Evolutionary conservation across 78 protist species (phyloP), one percentile per base, ranked within the genome.

Genomic region (Pelomyxa schiedti): DNA sequence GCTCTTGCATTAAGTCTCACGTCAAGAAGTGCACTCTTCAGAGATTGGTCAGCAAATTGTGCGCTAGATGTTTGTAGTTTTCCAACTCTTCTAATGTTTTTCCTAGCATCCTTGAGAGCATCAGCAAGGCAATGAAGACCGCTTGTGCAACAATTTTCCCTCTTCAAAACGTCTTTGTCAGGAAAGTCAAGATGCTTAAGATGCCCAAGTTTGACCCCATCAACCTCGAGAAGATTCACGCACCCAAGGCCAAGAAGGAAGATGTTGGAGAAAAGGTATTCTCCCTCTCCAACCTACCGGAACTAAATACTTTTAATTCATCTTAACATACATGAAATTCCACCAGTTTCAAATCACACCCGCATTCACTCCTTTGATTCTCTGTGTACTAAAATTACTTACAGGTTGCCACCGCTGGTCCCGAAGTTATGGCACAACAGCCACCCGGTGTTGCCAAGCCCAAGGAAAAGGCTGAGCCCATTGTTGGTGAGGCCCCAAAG

Each of bases 141-240:
- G 95, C 83, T 30, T 72, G 90, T 84, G 39, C 72, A 26, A 37
- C 72, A 64, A 82, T 95, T 91, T 96, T 78, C 97, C 99, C 99
- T 37, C 87, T 96, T 69, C 87, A 86, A 84, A 90, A 95, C 84
- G 95, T 89, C 64, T 85, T 38, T 92, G 74, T 98, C 90, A 88
- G 98, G 83, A 96, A 96, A 89, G 93, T 92, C 53, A 97, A 97
- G 91, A 78, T 94, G 72, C 69, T 95, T 76, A 92, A 91, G 86
- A 53, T 86, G 38, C 98, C 97, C 69, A 89, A 90, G 86, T 41
- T 90, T 74, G 97, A 93, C 7, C 75, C 78, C 64, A 75, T 47
- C 37, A 77, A 78, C 72, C 75, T 83, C 36, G 36, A 77, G 40
- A 83, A 83, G 71, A 36, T 73, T 39, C 79, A 83, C 78, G 77